Evolutionary conservation across 140 eudicot genomes (phyloP).

Genomic region (Artemisia princeps): DNA sequence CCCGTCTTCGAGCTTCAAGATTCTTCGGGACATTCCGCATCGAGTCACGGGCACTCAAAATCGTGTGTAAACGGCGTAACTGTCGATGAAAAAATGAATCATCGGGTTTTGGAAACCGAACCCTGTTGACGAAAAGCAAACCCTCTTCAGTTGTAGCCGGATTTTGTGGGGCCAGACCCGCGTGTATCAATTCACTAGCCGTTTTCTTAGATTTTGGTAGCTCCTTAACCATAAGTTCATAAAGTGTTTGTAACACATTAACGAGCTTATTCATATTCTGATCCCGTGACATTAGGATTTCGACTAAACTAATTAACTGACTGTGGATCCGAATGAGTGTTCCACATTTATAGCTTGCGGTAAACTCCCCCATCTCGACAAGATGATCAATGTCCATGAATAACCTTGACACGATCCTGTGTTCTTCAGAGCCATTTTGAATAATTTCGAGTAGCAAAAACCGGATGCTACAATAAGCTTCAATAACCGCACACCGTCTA

Average conservation of each 20-base stretch:
- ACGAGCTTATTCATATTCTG: conserved; percentile 46
- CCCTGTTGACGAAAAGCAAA: conserved; percentile 62
- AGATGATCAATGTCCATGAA: conserved; percentile 47
- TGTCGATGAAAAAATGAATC: conserved; percentile 59
- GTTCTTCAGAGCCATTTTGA: conserved; percentile 53
- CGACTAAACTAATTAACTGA: conserved; percentile 43
- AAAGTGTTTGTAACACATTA: conserved; percentile 57
- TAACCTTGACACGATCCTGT: conserved; percentile 44
- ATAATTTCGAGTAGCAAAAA: conserved; percentile 51
- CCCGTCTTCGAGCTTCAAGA: conserved; percentile 64
- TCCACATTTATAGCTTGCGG: conserved; percentile 39
- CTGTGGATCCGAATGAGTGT: conserved; percentile 48
- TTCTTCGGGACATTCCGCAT: conserved; percentile 74
- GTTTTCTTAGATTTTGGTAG: conserved; percentile 50
- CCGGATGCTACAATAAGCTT: conserved; percentile 71
- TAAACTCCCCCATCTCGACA: conserved; percentile 47
- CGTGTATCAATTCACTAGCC: conserved; percentile 39
- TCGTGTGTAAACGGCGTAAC: conserved; percentile 57
- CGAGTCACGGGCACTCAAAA: conserved; percentile 69
- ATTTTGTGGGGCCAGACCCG: conserved; percentile 56
- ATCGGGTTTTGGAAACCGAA: conserved; percentile 50
- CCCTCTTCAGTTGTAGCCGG: conserved; percentile 35
- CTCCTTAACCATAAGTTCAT: conserved; percentile 61
- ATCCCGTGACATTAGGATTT: conserved; percentile 39
- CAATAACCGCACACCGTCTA: conserved; percentile 81